Percentiles rank a stretch among this genome's conserved stretches.
phyloP scores from a whole-genome alignment of 2,329 filamentous ascomycete genomes.

The Aureobasidium mangrovei region DNA sequence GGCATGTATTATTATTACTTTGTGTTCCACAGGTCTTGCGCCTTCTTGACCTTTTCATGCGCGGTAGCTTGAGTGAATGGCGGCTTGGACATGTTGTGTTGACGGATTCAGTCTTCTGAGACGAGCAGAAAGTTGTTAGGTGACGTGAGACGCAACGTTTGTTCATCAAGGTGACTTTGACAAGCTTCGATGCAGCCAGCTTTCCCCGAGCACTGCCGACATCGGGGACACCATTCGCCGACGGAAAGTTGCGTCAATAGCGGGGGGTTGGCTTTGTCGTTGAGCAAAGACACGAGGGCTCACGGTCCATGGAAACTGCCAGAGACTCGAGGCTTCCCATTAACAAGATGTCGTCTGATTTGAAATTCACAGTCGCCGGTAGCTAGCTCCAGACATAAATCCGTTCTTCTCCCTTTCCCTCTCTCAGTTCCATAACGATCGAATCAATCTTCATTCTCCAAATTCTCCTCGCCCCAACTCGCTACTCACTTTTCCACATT shows the following conservation, averaged over 20 bases:
- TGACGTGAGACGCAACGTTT: not conserved
- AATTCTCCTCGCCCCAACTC: not conserved
- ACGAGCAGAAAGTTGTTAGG: not conserved
- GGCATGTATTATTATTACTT: conserved; percentile 38
- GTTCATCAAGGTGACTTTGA: conserved; percentile 5
- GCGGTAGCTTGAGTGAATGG: conserved; percentile 71
- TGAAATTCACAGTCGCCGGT: not conserved
- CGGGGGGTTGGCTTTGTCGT: not conserved
- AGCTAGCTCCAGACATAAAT: not conserved
- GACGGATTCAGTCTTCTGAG: not conserved
- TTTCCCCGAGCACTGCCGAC: not conserved
- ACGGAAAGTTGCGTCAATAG: not conserved
- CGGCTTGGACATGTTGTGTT: conserved; percentile 37
- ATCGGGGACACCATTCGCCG: not conserved
- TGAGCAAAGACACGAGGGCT: not conserved
- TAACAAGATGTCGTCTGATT: conserved; percentile 4
- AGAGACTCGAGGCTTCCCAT: conserved; percentile 3
- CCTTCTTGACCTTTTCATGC: conserved; percentile 68
- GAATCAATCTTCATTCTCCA: not conserved
- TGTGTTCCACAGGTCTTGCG: conserved; percentile 76
- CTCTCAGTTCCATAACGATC: not conserved
- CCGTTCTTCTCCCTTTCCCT: not conserved
- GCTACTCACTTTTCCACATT: conserved; percentile 2
- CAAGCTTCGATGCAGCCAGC: not conserved
- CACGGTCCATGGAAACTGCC: conserved; percentile 11